phyloP scores from a whole-genome alignment of 495 filamentous ascomycete genomes.

The Neurospora discreta region DNA sequence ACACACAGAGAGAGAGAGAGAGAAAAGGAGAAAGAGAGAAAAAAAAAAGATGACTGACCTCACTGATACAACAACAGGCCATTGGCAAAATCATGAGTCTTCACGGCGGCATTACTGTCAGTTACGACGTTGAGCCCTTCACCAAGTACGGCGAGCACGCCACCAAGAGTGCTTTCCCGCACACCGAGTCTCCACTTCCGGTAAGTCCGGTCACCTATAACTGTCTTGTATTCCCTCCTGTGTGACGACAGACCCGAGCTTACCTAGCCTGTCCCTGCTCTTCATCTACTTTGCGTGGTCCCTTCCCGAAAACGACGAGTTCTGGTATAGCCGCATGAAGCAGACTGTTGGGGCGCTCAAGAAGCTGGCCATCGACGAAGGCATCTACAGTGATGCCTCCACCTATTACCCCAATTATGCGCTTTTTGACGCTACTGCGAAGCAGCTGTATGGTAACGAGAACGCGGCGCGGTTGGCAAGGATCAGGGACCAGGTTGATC shows the following conservation, averaged over 20 bases:
- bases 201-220: constrained; percentile 1
- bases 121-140: constrained; percentile 20
- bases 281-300: constrained; percentile 17
- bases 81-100: background rate
- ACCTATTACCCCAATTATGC: constrained; percentile 17
- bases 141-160: constrained; percentile 12
- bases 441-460: constrained; percentile 10
- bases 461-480: constrained; percentile 11
- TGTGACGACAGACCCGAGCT: background rate
- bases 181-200: constrained; percentile 15
- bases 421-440: background rate
- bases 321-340: constrained; percentile 10
- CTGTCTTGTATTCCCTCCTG: background rate
- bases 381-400: constrained; percentile 11
- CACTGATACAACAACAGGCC: background rate
- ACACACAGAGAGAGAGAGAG: too few species aligned
- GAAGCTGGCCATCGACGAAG: constrained; percentile 10
- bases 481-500: constrained; percentile 11
- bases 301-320: constrained; percentile 9
- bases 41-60: background rate
- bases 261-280: constrained; percentile 7
- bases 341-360: constrained; percentile 6
- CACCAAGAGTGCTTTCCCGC: constrained; percentile 15
- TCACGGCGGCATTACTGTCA: constrained; percentile 5
- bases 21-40: too few species aligned